These are phyloP conservation scores for Penicillium sp. DNA, from an alignment of 2,329 filamentous ascomycete species.

Conservation along the genomic window DNA sequence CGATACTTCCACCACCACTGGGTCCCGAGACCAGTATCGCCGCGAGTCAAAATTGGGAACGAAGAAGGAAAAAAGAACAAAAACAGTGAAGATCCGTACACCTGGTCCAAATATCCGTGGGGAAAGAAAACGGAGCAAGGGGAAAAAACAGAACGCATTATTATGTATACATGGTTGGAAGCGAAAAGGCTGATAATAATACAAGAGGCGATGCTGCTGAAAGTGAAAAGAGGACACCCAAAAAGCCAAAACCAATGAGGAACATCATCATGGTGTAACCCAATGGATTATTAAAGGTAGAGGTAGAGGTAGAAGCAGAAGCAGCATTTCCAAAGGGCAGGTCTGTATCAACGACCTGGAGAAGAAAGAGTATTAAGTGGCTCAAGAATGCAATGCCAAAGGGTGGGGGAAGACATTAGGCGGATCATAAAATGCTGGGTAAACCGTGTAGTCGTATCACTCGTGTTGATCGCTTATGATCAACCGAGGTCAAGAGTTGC, in stretches of 20 bases:
- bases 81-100: background rate
- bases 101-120: background rate
- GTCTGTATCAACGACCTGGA: slow-evolving; percentile 2
- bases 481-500: slow-evolving; percentile 4
- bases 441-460: slow-evolving; percentile 12
- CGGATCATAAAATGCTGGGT: slow-evolving; percentile 14
- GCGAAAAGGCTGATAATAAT: slow-evolving; percentile 15
- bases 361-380: slow-evolving; percentile 2
- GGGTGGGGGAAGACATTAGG: slow-evolving; percentile 9
- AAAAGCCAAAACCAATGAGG: slow-evolving; percentile 1
- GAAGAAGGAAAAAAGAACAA: background rate
- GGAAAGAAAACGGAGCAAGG: background rate
- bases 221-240: slow-evolving; percentile 8
- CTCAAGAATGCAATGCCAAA: slow-evolving; percentile 7
- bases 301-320: background rate
- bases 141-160: slow-evolving; percentile 5
- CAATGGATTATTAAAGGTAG: slow-evolving; percentile 3
- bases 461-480: slow-evolving; percentile 7
- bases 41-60: background rate
- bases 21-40: background rate
- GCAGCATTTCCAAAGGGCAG: background rate
- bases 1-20: background rate
- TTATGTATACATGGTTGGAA: slow-evolving; percentile 19
- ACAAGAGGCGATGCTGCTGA: slow-evolving; percentile 15
- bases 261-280: background rate